A percentile compares a stretch with the other conserved stretches of the same genome.
Conservation (phyloP, 768 basidiomycete species). For the Candolleomyces eurysporus region DNA sequence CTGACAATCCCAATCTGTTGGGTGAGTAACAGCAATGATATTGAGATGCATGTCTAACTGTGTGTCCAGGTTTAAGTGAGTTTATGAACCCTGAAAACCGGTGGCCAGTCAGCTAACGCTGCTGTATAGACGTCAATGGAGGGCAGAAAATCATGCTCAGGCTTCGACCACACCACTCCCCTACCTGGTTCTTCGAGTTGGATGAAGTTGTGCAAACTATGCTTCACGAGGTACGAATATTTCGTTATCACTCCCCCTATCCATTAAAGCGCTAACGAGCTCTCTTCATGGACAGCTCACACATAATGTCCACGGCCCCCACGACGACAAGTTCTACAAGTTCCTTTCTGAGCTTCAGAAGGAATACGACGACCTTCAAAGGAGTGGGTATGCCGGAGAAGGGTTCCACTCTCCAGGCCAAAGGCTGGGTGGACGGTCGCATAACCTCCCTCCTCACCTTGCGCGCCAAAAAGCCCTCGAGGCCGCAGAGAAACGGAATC, state of each 20-base stretch:
- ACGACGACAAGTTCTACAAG: conserved; percentile 83
- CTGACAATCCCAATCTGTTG: conserved; percentile 65
- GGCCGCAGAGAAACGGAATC: conserved; percentile 74
- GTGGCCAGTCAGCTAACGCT: conserved; percentile 3
- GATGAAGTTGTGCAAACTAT: conserved; percentile 78
- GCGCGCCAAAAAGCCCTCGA: conserved; percentile 69
- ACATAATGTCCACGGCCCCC: conserved; percentile 86
- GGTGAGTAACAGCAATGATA: conserved; percentile 48
- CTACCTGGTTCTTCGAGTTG: conserved; percentile 71
- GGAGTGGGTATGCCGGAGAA: conserved; percentile 85
- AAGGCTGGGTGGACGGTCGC: conserved; percentile 65
- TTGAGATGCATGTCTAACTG: conserved; percentile 10
- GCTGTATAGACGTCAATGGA: conserved; percentile 60
- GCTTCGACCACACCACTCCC: conserved; percentile 66
- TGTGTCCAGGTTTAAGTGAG: conserved; percentile 35
- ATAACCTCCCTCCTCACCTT: conserved; percentile 62
- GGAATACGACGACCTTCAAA: conserved; percentile 78
- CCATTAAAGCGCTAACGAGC: not conserved
- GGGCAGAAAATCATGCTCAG: conserved; percentile 85
- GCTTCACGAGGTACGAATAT: conserved; percentile 75
- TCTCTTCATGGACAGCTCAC: conserved; percentile 55
- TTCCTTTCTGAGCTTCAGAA: conserved; percentile 72
- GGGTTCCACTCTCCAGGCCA: conserved; percentile 83
- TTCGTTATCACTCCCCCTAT: not conserved
- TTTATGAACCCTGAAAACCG: not conserved